Evolutionary conservation across 2,329 filamentous ascomycete genomes (phyloP).

Genomic region (Orbilia quercus): DNA sequence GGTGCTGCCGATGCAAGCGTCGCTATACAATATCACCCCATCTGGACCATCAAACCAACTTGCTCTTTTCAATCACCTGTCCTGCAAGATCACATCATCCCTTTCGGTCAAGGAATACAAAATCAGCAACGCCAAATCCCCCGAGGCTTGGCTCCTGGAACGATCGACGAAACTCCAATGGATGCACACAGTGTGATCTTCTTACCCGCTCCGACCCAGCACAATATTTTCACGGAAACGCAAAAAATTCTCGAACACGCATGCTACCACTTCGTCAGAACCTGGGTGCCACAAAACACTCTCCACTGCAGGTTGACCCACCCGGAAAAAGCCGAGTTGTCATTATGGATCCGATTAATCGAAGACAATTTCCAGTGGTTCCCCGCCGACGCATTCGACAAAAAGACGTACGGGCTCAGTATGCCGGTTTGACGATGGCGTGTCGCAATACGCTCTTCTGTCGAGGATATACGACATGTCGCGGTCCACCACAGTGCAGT

Average conservation of each 20-base stretch:
- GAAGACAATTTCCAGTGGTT: neutral
- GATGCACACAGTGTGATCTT: neutral
- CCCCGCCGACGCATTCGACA: neutral
- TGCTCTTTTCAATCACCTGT: neutral
- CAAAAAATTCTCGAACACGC: constrained; percentile 31
- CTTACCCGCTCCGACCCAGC: constrained; percentile 18
- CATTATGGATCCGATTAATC: constrained; percentile 21
- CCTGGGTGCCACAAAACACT: neutral
- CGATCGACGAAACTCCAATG: neutral
- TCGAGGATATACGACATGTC: constrained; percentile 19
- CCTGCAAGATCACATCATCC: too few relatives aligned
- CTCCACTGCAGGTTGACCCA: constrained; percentile 1
- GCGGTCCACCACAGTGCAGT: constrained; percentile 23
- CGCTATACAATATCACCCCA: neutral
- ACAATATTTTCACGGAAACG: constrained; percentile 9
- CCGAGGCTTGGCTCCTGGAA: neutral
- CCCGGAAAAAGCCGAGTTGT: constrained; percentile 26
- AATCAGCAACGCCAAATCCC: neutral
- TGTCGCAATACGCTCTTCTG: neutral
- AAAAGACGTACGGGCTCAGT: neutral
- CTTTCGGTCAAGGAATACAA: too few relatives aligned
- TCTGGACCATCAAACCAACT: neutral
- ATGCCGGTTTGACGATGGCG: neutral
- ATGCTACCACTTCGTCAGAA: constrained; percentile 24
- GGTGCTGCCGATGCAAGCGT: neutral